These are phyloP conservation scores for Penicillium macrosclerotiorum DNA, from an alignment of 495 filamentous ascomycete species.

Conservation along the genomic window DNA sequence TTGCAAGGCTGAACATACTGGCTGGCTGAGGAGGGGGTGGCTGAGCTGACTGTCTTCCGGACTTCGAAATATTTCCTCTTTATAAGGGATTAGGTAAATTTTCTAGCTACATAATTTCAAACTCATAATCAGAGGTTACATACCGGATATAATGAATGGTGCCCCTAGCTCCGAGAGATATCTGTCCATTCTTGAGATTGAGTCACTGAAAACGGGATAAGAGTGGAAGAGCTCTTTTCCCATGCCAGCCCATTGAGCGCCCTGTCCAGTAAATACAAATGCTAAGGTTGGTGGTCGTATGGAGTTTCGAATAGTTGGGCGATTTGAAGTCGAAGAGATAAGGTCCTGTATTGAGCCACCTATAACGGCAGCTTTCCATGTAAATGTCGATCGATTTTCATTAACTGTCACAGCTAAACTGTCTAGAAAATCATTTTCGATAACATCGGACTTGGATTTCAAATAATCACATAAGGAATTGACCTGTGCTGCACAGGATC, in stretches of 20 bases:
- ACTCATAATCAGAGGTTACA: not conserved
- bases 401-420: slow-evolving; percentile 32
- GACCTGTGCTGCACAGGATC: slow-evolving; percentile 3
- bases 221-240: slow-evolving; percentile 33
- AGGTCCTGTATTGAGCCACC: slow-evolving; percentile 6
- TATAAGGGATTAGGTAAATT: not conserved
- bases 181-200: slow-evolving; percentile 18
- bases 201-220: slow-evolving; percentile 33
- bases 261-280: slow-evolving; percentile 46
- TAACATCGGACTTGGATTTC: not conserved
- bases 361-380: slow-evolving; percentile 22
- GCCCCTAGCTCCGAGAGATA: slow-evolving; percentile 16
- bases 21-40: slow-evolving; percentile 15
- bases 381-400: slow-evolving; percentile 19
- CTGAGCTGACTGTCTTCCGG: slow-evolving; percentile 11
- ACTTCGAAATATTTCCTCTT: slow-evolving; percentile 13
- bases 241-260: slow-evolving; percentile 38
- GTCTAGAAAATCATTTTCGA: slow-evolving; percentile 12
- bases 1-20: slow-evolving; percentile 30
- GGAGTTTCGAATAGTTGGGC: slow-evolving; percentile 1
- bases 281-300: slow-evolving; percentile 1
- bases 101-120: not conserved
- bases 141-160: slow-evolving; percentile 23
- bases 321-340: slow-evolving; percentile 2
- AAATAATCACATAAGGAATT: slow-evolving; percentile 14